Evolutionary conservation across 2,329 filamentous ascomycete genomes (phyloP).

Genomic region (Cladosporium austrohemisphaericum): DNA sequence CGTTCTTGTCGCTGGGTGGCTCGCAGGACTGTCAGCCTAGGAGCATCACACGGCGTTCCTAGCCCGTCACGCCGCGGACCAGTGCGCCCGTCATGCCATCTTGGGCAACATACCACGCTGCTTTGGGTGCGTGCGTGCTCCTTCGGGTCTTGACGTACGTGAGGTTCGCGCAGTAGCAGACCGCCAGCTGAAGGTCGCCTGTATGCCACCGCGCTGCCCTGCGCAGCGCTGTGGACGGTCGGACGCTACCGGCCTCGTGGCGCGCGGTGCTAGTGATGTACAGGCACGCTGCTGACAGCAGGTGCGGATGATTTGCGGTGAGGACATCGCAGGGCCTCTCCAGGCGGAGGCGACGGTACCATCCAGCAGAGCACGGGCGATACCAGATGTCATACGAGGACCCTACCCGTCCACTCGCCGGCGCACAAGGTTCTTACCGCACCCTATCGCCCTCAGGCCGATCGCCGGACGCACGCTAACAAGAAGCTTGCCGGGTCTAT

Average conservation of each 20-base stretch:
- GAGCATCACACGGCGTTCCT: conserved; percentile 10
- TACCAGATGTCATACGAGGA: conserved; percentile 15
- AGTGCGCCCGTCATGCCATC: conserved; percentile 8
- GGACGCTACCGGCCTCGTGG: conserved; percentile 2
- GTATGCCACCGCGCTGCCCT: neutral
- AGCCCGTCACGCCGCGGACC: conserved; percentile 14
- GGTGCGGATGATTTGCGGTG: conserved; percentile 11
- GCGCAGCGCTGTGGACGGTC: no score
- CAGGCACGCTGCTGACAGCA: conserved; percentile 9
- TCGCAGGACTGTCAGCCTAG: conserved; percentile 8
- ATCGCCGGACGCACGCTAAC: conserved; percentile 14
- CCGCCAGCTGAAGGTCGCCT: conserved; percentile 6
- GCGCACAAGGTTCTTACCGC: conserved; percentile 13
- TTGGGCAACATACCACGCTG: conserved; percentile 3
- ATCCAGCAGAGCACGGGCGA: conserved; percentile 12
- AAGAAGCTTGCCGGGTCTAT: conserved; percentile 15
- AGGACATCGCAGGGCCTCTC: neutral
- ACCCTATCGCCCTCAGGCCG: conserved; percentile 13
- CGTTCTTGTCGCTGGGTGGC: conserved; percentile 3
- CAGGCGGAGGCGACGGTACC: conserved; percentile 10
- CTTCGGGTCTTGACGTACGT: conserved; percentile 1
- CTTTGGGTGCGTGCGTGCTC: conserved; percentile 7
- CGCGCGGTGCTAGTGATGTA: conserved; percentile 3
- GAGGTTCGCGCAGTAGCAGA: no score
- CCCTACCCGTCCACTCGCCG: conserved; percentile 13